These are phyloP conservation scores for Aspergillus sp. DNA, from an alignment of 2,329 filamentous ascomycete species.

Conservation along the genomic window DNA sequence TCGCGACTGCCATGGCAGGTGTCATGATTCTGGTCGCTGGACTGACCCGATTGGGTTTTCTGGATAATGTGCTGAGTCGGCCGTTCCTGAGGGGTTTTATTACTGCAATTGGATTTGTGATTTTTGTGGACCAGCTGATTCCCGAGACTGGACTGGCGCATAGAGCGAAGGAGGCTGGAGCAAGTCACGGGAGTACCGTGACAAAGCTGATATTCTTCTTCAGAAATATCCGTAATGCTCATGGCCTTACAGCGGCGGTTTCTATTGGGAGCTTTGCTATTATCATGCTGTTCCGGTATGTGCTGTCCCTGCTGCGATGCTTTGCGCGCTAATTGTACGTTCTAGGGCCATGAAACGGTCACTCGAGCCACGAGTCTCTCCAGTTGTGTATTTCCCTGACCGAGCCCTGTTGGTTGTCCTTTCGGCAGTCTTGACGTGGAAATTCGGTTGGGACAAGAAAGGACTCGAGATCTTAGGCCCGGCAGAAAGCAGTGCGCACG, in stretches of 20 bases:
- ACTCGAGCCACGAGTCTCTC: constrained; percentile 68
- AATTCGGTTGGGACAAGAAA: constrained; percentile 64
- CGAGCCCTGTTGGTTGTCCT: constrained; percentile 81
- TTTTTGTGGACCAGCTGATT: constrained; percentile 87
- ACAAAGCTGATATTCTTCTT: constrained; percentile 77
- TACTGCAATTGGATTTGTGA: constrained; percentile 91
- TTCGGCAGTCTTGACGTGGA: constrained; percentile 70
- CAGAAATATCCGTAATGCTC: constrained; percentile 54
- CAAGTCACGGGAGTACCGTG: constrained; percentile 74
- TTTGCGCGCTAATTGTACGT: background rate
- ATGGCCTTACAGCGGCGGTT: constrained; percentile 66
- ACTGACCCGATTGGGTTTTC: constrained; percentile 73
- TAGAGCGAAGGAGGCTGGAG: constrained; percentile 51
- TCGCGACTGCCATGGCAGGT: constrained; percentile 80
- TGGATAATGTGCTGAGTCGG: constrained; percentile 87
- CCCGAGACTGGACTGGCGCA: constrained; percentile 73
- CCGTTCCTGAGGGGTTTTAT: constrained; percentile 94
- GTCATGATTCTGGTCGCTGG: constrained; percentile 83
- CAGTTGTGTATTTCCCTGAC: constrained; percentile 81
- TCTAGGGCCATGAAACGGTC: constrained; percentile 67
- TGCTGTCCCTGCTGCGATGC: constrained; percentile 3
- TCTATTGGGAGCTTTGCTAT: constrained; percentile 71
- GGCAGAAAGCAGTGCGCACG: constrained; percentile 63
- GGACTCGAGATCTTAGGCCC: constrained; percentile 78
- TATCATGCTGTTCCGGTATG: constrained; percentile 82